Evolutionary conservation across 306 rosid species (phyloP).

Genomic region (Cucurbita moschata): DNA sequence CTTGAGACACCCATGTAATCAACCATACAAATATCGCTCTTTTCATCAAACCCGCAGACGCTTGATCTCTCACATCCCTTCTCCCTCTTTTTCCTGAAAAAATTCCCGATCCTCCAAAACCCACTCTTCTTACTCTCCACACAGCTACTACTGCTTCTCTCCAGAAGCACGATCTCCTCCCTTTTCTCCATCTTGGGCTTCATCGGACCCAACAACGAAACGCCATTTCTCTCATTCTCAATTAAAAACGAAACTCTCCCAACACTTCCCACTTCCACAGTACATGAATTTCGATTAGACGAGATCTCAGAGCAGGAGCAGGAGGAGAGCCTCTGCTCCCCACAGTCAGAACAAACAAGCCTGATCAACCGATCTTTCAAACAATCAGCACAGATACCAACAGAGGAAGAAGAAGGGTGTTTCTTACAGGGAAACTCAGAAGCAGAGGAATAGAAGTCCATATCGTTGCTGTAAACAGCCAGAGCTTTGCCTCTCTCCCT

Average conservation of each 20-base stretch:
- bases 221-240: conserved; percentile 59
- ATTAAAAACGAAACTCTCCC: conserved; percentile 83
- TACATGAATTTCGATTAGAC: conserved; percentile 68
- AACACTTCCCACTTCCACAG: conserved; percentile 78
- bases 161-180: conserved; percentile 34
- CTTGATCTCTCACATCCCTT: conserved; percentile 49
- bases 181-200: conserved; percentile 24
- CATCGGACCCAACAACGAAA: conserved; percentile 8
- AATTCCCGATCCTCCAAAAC: conserved; percentile 63
- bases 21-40: conserved; percentile 42
- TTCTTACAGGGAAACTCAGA: conserved; percentile 60
- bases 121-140: conserved; percentile 51
- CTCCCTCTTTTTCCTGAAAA: conserved; percentile 62
- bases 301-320: conserved; percentile 93
- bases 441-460: conserved; percentile 61
- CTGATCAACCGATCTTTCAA: conserved; percentile 68
- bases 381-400: conserved; percentile 81
- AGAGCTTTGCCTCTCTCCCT: conserved; percentile 69
- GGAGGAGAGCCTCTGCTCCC: conserved; percentile 92
- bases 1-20: conserved; percentile 67
- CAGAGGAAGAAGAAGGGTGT: conserved; percentile 73
- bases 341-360: conserved; percentile 93
- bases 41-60: conserved; percentile 63
- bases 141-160: conserved; percentile 66
- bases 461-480: conserved; percentile 30